A percentile compares a stretch with the other conserved stretches of the same genome.
These are phyloP conservation scores for Rhodotorula sp. DNA, from an alignment of 1,284 basidiomycete species.

Conservation along the genomic window DNA sequence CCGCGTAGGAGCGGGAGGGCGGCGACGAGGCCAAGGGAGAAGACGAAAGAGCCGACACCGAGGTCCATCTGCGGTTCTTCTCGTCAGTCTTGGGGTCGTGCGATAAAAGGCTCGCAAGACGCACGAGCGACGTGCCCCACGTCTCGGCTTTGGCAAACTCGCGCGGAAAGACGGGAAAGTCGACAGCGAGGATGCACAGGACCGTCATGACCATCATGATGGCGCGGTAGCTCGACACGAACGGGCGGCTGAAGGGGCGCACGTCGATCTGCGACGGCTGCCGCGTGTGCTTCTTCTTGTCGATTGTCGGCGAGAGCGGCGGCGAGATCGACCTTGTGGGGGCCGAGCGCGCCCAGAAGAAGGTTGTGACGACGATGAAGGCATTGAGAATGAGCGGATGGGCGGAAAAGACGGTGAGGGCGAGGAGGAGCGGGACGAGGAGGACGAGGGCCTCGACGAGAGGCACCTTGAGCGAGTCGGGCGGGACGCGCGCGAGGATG, in stretches of 20 bases:
- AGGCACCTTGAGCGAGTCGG: conserved; percentile 8
- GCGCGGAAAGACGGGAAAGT: conserved; percentile 90
- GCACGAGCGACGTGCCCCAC: conserved; percentile 85
- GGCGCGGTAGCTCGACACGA: conserved; percentile 83
- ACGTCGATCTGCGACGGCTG: background rate
- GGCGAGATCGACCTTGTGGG: conserved; percentile 8
- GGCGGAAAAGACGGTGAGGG: conserved; percentile 72
- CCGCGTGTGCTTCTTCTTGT: background rate
- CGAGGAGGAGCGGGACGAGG: conserved; percentile 72
- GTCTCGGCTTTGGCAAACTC: conserved; percentile 88
- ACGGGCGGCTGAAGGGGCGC: conserved; percentile 50
- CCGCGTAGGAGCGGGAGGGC: conserved; percentile 67
- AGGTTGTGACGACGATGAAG: conserved; percentile 51
- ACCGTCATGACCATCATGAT: conserved; percentile 95
- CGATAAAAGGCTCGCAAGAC: conserved; percentile 44
- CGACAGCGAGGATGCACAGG: conserved; percentile 90
- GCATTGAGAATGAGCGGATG: conserved; percentile 61
- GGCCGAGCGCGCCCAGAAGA: background rate
- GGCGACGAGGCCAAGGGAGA: conserved; percentile 87
- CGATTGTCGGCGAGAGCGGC: conserved; percentile 23
- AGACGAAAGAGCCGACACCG: conserved; percentile 94
- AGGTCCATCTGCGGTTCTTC: conserved; percentile 77
- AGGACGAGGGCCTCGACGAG: conserved; percentile 66
- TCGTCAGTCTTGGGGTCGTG: background rate
- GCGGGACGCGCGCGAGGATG: conserved; percentile 48